phyloP scores from a whole-genome alignment of 441 rosid species.

The Hypseocharis bilobata region DNA sequence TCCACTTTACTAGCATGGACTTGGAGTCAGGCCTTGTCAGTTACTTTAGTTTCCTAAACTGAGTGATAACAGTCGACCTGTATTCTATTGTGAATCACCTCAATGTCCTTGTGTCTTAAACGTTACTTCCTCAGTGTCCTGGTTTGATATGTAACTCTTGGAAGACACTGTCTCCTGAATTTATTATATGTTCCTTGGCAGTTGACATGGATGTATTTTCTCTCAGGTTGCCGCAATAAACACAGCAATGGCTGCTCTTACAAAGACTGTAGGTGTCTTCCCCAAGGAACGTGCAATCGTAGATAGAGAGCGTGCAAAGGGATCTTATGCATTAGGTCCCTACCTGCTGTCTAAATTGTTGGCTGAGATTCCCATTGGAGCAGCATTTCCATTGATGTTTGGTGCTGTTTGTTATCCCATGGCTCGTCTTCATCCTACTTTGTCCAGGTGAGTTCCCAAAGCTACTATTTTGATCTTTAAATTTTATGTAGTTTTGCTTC shows the following conservation, averaged over 20 bases:
- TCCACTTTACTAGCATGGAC: too few species aligned
- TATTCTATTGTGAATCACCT: too few species aligned
- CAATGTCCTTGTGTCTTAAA: too few species aligned
- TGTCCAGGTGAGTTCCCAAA: slow-evolving; percentile 47
- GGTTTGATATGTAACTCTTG: not conserved
- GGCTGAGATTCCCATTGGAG: slow-evolving; percentile 90
- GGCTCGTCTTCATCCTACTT: slow-evolving; percentile 79
- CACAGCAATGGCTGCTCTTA: slow-evolving; percentile 98
- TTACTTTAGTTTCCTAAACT: too few species aligned
- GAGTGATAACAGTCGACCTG: too few species aligned
- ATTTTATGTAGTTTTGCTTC: not conserved
- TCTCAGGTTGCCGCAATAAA: slow-evolving; percentile 84
- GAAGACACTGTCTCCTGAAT: not conserved
- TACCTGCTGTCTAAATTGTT: slow-evolving; percentile 81
- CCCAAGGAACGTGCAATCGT: slow-evolving; percentile 93
- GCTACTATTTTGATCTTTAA: slow-evolving; percentile 5
- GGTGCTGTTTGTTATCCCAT: slow-evolving; percentile 86
- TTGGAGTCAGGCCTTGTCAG: too few species aligned
- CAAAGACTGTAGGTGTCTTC: slow-evolving; percentile 88
- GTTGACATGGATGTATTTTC: not conserved
- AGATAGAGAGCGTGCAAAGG: slow-evolving; percentile 85
- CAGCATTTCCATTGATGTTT: slow-evolving; percentile 86
- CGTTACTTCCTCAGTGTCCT: not conserved
- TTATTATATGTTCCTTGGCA: slow-evolving; percentile 12
- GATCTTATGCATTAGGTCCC: slow-evolving; percentile 79